phyloP scores from a whole-genome alignment of 1,139 yeast genomes.

The Suhomyces taliae region DNA sequence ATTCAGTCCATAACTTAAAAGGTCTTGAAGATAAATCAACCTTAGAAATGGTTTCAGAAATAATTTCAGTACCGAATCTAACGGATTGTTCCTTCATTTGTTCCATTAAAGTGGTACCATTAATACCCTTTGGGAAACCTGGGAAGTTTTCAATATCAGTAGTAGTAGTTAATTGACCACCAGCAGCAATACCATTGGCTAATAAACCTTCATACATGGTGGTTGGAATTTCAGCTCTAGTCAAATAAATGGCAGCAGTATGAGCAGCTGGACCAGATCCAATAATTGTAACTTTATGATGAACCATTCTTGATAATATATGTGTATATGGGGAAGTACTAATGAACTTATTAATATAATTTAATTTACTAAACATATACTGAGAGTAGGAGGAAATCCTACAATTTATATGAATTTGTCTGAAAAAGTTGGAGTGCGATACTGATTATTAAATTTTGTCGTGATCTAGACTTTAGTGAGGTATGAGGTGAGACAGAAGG shows the following conservation, averaged over 20 bases:
- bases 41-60: slow-evolving; percentile 92
- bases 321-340: not conserved
- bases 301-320: slow-evolving; percentile 57
- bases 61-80: slow-evolving; percentile 87
- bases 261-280: slow-evolving; percentile 99
- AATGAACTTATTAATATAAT: not conserved
- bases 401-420: not conserved
- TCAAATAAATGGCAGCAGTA: slow-evolving; percentile 95
- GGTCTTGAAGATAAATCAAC: slow-evolving; percentile 85
- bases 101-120: slow-evolving; percentile 88
- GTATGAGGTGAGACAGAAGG: not conserved
- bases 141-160: slow-evolving; percentile 98
- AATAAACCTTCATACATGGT: slow-evolving; percentile 92
- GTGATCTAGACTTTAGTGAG: slow-evolving; percentile 7
- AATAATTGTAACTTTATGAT: slow-evolving; percentile 84
- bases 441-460: slow-evolving; percentile 7
- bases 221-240: slow-evolving; percentile 96
- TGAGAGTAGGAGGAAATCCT: not conserved
- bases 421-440: not conserved
- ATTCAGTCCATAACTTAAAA: slow-evolving; percentile 96
- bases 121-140: slow-evolving; percentile 94
- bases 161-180: slow-evolving; percentile 97
- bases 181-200: slow-evolving; percentile 98
- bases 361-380: not conserved
- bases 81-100: slow-evolving; percentile 86